Evolutionary conservation across 129 eudicot species (phyloP), one percentile per base, ranked within the genome.

Genomic region (Tanacetum coccineum): DNA sequence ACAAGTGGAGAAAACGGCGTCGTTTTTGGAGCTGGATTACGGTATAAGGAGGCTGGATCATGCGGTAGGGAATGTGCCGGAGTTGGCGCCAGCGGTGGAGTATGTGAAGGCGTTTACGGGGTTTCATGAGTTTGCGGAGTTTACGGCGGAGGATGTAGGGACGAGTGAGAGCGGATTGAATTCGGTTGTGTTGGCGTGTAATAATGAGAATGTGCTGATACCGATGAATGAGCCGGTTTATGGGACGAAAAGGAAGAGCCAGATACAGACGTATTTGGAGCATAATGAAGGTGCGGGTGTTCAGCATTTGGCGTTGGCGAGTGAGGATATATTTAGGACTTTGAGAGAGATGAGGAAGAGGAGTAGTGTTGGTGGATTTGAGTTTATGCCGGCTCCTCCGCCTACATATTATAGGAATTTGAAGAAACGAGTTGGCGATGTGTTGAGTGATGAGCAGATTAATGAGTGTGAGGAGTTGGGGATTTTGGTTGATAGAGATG

Each of bases 381-480:
- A 94, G 78, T 94, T 94, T 46, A 89, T 94, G 99, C 99, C 99
- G 42, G 55, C 93, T 6, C 99, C 99, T 1, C 99, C 99, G 0
- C 90, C 90, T 1, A 94, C 97, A n/a, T 94, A 89, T 64, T 94
- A 94, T 32, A 71, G 75, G 82, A 89, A 89, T 59, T 21, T 94
- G 85, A 89, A 83, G 88, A 72, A 49, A 6, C 70, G 99, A 65
- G 88, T 39, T 13, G 90, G 88, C 39, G 95, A 84, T 78, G 97
- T 94, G 55, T 62, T 94, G 82, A 82, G 56, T 40, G 95, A 94
- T 70, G 90, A 83, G 20, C 97, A 94, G 81, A 89, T 94, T 64
- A 77, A 81, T 70, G 97, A 84, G 78, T 94, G 99, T 72, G 95
- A 94, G 44, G 87, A 87, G 61, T 74, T 94, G 79, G 99, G 99